Evolutionary conservation across 495 filamentous ascomycete genomes (phyloP).

Genomic region (Chaetomium fimeti): DNA sequence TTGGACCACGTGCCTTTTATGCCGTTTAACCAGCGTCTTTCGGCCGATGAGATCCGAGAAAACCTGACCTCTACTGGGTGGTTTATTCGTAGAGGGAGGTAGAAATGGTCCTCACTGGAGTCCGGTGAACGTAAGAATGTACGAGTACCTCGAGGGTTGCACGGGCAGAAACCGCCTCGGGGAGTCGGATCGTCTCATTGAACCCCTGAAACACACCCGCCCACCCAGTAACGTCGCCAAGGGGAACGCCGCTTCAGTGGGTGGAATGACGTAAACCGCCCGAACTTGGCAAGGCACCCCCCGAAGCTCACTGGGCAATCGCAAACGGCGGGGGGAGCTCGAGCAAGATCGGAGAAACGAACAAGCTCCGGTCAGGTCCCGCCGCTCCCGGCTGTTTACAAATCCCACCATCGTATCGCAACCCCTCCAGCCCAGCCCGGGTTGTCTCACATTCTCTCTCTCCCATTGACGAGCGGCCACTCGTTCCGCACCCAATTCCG

Average conservation of each 20-base stretch:
- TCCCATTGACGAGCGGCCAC: slow-evolving; percentile 10
- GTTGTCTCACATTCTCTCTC: background rate
- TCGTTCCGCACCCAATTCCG: background rate
- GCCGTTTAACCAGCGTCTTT: no score
- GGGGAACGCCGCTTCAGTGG: background rate
- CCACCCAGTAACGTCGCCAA: background rate
- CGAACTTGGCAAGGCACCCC: slow-evolving; percentile 3
- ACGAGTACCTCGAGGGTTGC: no score
- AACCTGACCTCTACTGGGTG: no score
- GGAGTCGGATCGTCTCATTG: no score
- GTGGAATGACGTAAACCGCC: slow-evolving; percentile 21
- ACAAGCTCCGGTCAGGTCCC: background rate
- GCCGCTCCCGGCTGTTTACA: slow-evolving; percentile 8
- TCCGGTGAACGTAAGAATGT: no score
- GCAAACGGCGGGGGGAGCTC: background rate
- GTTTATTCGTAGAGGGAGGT: no score
- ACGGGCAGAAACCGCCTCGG: no score
- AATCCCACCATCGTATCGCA: slow-evolving; percentile 8
- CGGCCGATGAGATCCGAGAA: no score
- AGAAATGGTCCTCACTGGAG: no score
- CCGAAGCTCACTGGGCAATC: background rate
- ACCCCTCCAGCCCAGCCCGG: background rate
- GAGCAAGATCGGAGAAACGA: background rate
- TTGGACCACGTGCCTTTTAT: no score
- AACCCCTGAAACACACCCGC: background rate